Evolutionary conservation across 805 yeast species (phyloP), one percentile per base, ranked within the genome.

Genomic region (Yarrowia divulgata): DNA sequence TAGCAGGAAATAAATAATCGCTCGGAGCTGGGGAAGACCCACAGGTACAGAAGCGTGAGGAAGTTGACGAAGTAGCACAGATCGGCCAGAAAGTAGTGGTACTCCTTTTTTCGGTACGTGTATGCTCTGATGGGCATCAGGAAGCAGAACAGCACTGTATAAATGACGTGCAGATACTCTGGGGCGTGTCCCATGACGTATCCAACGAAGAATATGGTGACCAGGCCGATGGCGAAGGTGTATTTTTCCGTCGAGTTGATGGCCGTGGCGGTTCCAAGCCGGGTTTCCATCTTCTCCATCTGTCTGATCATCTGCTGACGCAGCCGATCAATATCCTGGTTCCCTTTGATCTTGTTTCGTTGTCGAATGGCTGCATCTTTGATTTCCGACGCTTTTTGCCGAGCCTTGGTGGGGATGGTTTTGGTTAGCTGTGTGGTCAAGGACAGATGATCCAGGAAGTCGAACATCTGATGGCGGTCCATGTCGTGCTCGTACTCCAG

Each of bases 61-160:
- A 86, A 73, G 75, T 94, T 95, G 55, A 90, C 98, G 77, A 89
- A 95, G 78, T 94, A 94, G 79, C 99, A 94, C 73, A 94, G 82
- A 78, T 94, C 98, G 0, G 97, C 98, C 75, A 95, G 81, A 77
- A 88, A 94, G 78, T 90, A 94, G 71, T 93, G 97, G 79, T 84
- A 91, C 9, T 91, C 85, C 64, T 82, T 84, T 77, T 90, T 90
- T 80, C 88, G 90, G 79, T 91, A 94, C 0, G 95, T 87, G 79
- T 92, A 88, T 74, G 89, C 84, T 69, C 99, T 81, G 32, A 93
- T 87, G 0, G 99, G 98, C 88, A 93, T 86, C 68, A 94, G 80
- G 0, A 90, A 71, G 1, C 79, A 74, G 69, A 88, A 84, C 60
- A 91, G 77, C 0, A 78, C 79, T 0, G 97, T 87, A 78, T 94